These are phyloP conservation scores for Cyclotella atomus DNA, from an alignment of 108 stramenopile genomes.

Conservation along the genomic window DNA sequence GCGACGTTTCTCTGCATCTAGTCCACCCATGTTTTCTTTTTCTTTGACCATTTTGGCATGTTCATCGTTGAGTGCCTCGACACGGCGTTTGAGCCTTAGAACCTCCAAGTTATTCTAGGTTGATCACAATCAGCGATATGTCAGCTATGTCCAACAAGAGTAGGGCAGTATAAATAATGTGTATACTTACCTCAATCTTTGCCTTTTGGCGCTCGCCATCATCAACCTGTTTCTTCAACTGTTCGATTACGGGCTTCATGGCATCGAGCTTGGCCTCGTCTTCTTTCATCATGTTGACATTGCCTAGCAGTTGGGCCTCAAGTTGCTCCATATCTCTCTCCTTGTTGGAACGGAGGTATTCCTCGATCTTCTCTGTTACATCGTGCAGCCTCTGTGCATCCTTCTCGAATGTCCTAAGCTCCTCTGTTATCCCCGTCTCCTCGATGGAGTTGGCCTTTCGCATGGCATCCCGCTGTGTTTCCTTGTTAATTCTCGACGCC, in stretches of 20 bases:
- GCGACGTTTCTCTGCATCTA: constrained; percentile 44
- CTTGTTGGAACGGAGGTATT: constrained; percentile 38
- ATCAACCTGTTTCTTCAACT: constrained; percentile 59
- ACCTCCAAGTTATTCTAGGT: constrained; percentile 69
- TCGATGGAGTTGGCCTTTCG: constrained; percentile 46
- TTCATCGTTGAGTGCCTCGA: constrained; percentile 7
- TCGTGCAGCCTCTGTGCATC: constrained; percentile 45
- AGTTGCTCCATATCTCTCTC: constrained; percentile 55
- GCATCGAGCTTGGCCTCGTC: constrained; percentile 23
- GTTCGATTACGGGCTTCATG: constrained; percentile 56
- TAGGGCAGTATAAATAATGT: neutral
- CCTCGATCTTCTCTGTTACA: constrained; percentile 38
- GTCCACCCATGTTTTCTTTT: constrained; percentile 47
- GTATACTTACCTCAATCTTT: constrained; percentile 2
- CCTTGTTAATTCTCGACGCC: constrained; percentile 49
- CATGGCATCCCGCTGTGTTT: constrained; percentile 41
- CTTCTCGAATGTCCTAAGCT: constrained; percentile 45
- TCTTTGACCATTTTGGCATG: constrained; percentile 46
- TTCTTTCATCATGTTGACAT: constrained; percentile 20
- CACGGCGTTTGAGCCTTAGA: constrained; percentile 34
- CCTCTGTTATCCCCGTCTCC: constrained; percentile 36
- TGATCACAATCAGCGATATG: neutral
- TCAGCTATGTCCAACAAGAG: neutral
- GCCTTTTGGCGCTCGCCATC: constrained; percentile 38
- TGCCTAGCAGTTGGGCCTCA: constrained; percentile 25